phyloP scores from a whole-genome alignment of 768 basidiomycete species.

The Kwoniella dejecticola region DNA sequence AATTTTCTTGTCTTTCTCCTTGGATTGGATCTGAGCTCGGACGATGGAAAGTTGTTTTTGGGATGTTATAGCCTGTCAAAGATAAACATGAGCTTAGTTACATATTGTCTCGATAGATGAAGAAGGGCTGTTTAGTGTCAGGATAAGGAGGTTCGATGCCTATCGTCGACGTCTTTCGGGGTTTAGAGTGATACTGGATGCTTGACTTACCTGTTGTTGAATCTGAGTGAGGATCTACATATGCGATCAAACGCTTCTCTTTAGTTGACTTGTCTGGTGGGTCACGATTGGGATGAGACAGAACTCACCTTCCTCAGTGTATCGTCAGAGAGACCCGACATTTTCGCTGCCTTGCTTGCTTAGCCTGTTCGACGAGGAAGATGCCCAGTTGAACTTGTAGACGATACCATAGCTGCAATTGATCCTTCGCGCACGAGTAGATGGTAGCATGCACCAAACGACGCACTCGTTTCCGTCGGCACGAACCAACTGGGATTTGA shows the following conservation, averaged over 20 bases:
- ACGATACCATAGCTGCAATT: no score
- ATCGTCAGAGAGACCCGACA: slow-evolving; percentile 72
- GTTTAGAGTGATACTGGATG: neutral
- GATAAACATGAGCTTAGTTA: no score
- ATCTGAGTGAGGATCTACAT: slow-evolving; percentile 85
- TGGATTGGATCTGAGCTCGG: slow-evolving; percentile 71
- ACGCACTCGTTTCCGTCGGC: slow-evolving; percentile 3
- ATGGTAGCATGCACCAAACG: neutral
- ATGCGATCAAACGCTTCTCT: neutral
- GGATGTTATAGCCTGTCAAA: slow-evolving; percentile 72
- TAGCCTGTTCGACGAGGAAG: neutral
- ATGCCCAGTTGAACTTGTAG: neutral
- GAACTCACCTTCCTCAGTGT: slow-evolving; percentile 73
- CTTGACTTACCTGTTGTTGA: slow-evolving; percentile 67
- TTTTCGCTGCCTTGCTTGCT: slow-evolving; percentile 34
- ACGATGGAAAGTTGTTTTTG: slow-evolving; percentile 74
- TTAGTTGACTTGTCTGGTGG: neutral
- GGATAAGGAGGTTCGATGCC: no score
- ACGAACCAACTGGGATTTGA: slow-evolving; percentile 4
- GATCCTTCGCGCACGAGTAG: no score
- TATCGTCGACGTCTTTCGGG: neutral
- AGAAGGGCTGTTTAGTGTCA: no score
- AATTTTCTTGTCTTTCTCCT: slow-evolving; percentile 86
- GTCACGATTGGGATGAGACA: neutral
- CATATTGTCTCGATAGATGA: no score